These are phyloP conservation scores for Waltergamsia citrina DNA, from an alignment of 2,329 filamentous ascomycete genomes.

Conservation along the genomic window DNA sequence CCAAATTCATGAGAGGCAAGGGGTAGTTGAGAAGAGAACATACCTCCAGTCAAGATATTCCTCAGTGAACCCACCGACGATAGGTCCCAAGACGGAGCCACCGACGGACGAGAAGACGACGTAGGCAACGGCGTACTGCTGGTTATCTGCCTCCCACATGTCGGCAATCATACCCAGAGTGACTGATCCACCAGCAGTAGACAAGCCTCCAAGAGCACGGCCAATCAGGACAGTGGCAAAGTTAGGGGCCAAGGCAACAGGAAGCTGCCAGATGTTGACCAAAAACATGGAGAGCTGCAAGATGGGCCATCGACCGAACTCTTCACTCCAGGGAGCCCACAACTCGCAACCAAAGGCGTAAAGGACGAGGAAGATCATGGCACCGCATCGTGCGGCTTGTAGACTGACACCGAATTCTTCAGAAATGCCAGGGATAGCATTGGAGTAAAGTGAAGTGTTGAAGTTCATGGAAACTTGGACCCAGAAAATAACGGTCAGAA, in stretches of 20 bases:
- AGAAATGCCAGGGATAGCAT: conserved; percentile 54
- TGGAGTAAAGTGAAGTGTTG: conserved; percentile 67
- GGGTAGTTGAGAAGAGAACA: conserved; percentile 4
- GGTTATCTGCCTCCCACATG: conserved; percentile 59
- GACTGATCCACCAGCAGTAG: conserved; percentile 63
- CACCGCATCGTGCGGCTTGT: conserved; percentile 62
- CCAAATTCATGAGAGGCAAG: too few relatives aligned
- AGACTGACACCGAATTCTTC: conserved; percentile 58
- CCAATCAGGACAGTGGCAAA: conserved; percentile 62
- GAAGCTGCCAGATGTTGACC: conserved; percentile 70
- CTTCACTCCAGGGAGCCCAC: conserved; percentile 83
- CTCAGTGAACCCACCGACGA: conserved; percentile 70
- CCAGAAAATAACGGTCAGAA: conserved; percentile 63
- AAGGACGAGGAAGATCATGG: conserved; percentile 67
- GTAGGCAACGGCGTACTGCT: conserved; percentile 68
- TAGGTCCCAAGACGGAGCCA: conserved; percentile 66
- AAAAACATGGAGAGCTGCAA: conserved; percentile 64
- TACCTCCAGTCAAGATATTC: conserved; percentile 57
- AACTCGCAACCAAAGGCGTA: conserved; percentile 84
- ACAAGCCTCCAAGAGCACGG: conserved; percentile 60
- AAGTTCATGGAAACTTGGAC: conserved; percentile 74
- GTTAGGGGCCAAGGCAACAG: conserved; percentile 64
- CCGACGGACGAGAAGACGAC: conserved; percentile 74
- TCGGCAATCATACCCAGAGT: conserved; percentile 69
- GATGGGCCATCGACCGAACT: conserved; percentile 68